Evolutionary conservation across 2,329 filamentous ascomycete species (phyloP).

Genomic region (Colletotrichum sp.): DNA sequence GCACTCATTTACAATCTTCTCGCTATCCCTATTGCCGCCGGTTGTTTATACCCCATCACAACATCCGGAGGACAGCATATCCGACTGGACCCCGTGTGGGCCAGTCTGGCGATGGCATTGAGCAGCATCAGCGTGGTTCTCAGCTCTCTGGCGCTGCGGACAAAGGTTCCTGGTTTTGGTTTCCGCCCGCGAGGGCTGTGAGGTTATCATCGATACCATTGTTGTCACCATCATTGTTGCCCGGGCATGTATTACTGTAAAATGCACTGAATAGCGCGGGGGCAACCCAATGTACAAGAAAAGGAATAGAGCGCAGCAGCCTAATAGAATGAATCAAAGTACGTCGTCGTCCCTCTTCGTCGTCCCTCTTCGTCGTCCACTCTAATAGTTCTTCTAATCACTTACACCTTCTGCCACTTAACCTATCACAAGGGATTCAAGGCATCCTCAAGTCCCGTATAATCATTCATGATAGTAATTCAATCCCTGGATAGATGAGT

Average conservation of each 20-base stretch:
- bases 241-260: not conserved
- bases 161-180: conserved; percentile 45
- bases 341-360: not conserved
- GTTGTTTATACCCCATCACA: conserved; percentile 70
- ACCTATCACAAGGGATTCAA: not conserved
- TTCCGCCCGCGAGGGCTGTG: conserved; percentile 38
- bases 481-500: not conserved
- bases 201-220: not conserved
- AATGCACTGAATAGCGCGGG: not conserved
- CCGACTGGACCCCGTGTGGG: conserved; percentile 81
- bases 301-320: not conserved
- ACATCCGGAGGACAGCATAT: conserved; percentile 59
- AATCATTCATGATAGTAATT: not conserved
- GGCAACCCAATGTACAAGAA: not conserved
- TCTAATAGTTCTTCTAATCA: not conserved
- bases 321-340: not conserved
- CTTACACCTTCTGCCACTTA: not conserved
- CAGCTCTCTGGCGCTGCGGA: conserved; percentile 78
- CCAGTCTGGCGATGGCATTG: conserved; percentile 88
- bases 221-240: not conserved
- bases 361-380: not conserved
- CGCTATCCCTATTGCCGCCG: conserved; percentile 81
- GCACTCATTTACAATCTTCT: conserved; percentile 82
- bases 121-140: conserved; percentile 89
- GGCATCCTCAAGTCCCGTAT: not conserved